Evolutionary conservation across 306 rosid genomes (phyloP).

Genomic region (Mimosa pudica): DNA sequence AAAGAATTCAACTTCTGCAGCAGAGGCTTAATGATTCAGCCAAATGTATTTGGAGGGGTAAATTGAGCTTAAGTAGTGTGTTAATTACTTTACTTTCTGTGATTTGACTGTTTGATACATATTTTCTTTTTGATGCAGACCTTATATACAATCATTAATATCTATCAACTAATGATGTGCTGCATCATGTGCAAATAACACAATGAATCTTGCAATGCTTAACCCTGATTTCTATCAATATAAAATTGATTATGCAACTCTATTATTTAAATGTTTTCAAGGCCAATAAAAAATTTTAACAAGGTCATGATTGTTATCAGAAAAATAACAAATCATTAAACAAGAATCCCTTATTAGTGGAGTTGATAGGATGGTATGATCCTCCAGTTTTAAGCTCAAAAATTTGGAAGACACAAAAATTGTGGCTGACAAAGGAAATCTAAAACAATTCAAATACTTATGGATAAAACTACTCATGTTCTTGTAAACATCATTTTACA

Average conservation of each 20-base stretch:
- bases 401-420: slow-evolving; percentile 22
- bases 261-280: background rate
- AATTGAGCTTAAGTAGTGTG: no score
- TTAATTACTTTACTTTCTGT: no score
- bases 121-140: no score
- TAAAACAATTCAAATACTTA: slow-evolving; percentile 26
- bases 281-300: background rate
- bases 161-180: no score
- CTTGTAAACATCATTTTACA: slow-evolving; percentile 48
- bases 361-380: slow-evolving; percentile 14
- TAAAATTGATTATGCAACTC: background rate
- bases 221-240: background rate
- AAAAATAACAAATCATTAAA: background rate
- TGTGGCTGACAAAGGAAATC: slow-evolving; percentile 10
- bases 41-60: no score
- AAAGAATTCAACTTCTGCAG: no score
- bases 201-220: no score
- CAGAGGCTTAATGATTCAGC: no score
- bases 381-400: slow-evolving; percentile 1
- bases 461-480: slow-evolving; percentile 27
- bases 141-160: no score
- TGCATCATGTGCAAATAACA: no score
- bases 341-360: slow-evolving; percentile 2
- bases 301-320: background rate
- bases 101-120: no score